Conservation (phyloP, 495 filamentous ascomycete species). For the Penicillium canescens region DNA sequence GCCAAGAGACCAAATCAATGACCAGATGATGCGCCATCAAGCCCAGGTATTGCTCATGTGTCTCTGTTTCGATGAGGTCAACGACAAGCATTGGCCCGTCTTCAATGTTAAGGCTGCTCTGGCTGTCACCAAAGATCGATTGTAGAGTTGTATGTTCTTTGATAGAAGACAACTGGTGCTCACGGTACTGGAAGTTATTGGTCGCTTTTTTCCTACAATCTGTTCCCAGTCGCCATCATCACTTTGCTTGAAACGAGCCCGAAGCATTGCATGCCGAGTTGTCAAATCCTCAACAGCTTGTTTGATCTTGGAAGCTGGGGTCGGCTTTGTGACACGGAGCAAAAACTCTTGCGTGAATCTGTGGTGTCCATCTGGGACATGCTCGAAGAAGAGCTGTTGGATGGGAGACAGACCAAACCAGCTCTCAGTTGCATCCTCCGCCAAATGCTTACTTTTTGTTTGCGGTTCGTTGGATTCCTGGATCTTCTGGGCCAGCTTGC, state of each 20-base stretch:
- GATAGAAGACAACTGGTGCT: not conserved
- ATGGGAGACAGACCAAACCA: constrained; percentile 56
- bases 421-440: constrained; percentile 1
- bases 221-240: not conserved
- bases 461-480: not conserved
- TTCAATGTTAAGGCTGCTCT: not conserved
- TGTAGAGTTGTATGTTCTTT: not conserved
- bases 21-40: constrained; percentile 52
- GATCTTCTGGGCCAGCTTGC: constrained; percentile 9
- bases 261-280: not conserved
- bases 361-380: not conserved
- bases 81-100: not conserved
- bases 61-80: not conserved
- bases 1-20: constrained; percentile 62
- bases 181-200: not conserved
- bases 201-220: not conserved
- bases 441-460: too few species aligned
- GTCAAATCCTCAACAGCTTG: not conserved
- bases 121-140: not conserved
- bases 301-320: not conserved
- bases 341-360: constrained; percentile 2
- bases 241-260: not conserved
- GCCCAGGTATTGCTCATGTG: constrained; percentile 42
- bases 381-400: constrained; percentile 38
- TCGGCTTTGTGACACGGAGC: not conserved